A percentile compares a stretch with the other conserved stretches of the same genome.
These are phyloP conservation scores for Arachnopeziza araneosa DNA, from an alignment of 2,329 filamentous ascomycete genomes.

Conservation along the genomic window DNA sequence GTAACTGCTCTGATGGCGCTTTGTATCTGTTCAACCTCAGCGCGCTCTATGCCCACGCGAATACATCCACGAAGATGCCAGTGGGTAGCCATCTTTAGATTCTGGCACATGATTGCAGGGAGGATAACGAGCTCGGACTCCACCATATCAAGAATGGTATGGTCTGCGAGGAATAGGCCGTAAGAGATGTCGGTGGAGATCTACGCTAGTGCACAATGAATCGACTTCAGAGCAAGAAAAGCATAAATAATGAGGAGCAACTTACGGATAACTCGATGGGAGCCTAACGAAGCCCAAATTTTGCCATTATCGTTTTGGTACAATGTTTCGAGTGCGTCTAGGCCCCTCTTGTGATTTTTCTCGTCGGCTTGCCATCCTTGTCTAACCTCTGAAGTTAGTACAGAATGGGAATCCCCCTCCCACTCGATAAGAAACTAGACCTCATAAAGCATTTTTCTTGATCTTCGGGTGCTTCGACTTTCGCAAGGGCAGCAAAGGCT, in stretches of 20 bases:
- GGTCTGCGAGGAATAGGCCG: conserved; percentile 49
- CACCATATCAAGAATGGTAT: conserved; percentile 43
- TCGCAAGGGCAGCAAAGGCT: conserved; percentile 5
- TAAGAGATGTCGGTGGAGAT: conserved; percentile 48
- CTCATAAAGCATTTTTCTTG: conserved; percentile 37
- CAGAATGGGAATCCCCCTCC: no score
- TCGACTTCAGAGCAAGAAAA: neutral
- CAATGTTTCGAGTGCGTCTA: neutral
- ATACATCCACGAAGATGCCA: conserved; percentile 37
- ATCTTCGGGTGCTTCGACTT: conserved; percentile 38
- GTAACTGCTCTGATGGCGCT: no score
- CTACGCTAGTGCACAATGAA: conserved; percentile 35
- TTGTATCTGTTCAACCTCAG: neutral
- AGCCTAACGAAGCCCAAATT: neutral
- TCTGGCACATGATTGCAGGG: conserved; percentile 49
- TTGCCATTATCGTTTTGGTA: neutral
- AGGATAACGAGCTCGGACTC: conserved; percentile 49
- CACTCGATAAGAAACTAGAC: no score
- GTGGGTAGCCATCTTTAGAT: conserved; percentile 41
- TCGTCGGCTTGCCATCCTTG: conserved; percentile 21
- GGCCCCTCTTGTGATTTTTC: neutral
- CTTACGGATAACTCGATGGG: neutral
- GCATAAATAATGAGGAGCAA: neutral
- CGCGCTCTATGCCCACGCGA: neutral
- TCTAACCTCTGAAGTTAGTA: no score